Evolutionary conservation across 1,284 basidiomycete genomes (phyloP).

Genomic region (Cryptococcus floricola): DNA sequence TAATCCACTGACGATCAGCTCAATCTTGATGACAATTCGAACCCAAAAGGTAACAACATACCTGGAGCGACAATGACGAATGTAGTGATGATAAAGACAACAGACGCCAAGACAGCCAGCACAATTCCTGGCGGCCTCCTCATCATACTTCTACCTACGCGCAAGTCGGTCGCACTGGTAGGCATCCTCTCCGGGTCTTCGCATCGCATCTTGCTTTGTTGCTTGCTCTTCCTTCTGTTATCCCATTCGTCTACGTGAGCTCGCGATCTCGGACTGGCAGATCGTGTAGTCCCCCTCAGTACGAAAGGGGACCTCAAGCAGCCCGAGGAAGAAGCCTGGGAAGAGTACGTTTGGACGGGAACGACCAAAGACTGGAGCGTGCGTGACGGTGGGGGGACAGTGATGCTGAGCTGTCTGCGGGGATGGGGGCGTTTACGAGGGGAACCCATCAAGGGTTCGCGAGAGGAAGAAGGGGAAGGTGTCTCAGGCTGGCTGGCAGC

Average conservation of each 20-base stretch:
- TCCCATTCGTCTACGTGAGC: not conserved
- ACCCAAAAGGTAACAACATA: not conserved
- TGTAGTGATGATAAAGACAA: not conserved
- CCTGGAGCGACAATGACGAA: not conserved
- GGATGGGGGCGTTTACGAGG: constrained; percentile 2
- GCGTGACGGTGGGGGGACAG: not conserved
- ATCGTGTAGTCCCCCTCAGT: not conserved
- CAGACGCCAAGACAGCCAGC: not conserved
- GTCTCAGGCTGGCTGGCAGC: too few relatives aligned
- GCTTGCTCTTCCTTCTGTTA: not conserved
- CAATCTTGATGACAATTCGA: not conserved
- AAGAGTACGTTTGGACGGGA: not conserved
- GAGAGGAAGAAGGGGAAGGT: too few relatives aligned
- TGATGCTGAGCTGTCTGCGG: constrained; percentile 10
- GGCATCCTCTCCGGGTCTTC: not conserved
- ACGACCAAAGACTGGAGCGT: not conserved
- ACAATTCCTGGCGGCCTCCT: not conserved
- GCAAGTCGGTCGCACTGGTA: not conserved
- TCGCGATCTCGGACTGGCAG: not conserved
- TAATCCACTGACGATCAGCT: not conserved
- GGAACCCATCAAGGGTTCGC: too few relatives aligned
- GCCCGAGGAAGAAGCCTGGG: not conserved
- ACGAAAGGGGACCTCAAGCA: not conserved
- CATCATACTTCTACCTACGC: not conserved
- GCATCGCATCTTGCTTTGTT: not conserved